Evolutionary conservation across 2,329 filamentous ascomycete species (phyloP), one percentile per base, ranked within the genome.

Genomic region (Colletotrichum navitas): DNA sequence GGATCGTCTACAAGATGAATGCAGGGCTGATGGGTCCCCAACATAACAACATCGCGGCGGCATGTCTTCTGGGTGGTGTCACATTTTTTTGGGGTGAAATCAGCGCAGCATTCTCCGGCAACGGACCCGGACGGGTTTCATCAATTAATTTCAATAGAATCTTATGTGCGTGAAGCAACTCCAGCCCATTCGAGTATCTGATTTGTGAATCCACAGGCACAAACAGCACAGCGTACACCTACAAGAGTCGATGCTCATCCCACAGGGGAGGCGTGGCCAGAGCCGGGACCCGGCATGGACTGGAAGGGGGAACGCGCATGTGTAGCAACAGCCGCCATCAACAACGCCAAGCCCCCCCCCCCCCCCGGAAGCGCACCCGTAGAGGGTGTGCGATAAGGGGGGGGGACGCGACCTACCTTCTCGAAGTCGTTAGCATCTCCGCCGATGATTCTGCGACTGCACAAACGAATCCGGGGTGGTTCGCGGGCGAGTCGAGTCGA

Each of bases 311-410:
- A 61, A 41, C 16, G 43, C 21, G 32, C 52, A 62, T 58, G 26
- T 47, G 56, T 64, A 60, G 52, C 58, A 58, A 64, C 68, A 71
- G 68, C 58, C 51, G 68, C 58, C 68, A 71, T 71, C 63, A 52
- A 58, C 63, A n/a, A 43, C 43, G 59, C 8, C 41, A 6, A 8
- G 11, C 11, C 29, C 54, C 54, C 18, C 11, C 29, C 54, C 54
- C 18, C 56, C 4, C 60, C 34, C 34, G 58, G 45, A 66, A 59
- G 66, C 67, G 62, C 67, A 70, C 63, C 55, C 62, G 63, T 60
- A 24, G 39, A 39, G 41, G 18, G 6, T n/a, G 63, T 34, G 63
- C 51, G 47, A 70, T 43, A 49, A 56, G 16, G 11, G 51, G 16
- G 11, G 51, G 32, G 24, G 14, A 34, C 60, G 36, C 56, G 14